Conservation (phyloP, 306 rosid species). For the cucumber (Cucumis sativus) region DNA sequence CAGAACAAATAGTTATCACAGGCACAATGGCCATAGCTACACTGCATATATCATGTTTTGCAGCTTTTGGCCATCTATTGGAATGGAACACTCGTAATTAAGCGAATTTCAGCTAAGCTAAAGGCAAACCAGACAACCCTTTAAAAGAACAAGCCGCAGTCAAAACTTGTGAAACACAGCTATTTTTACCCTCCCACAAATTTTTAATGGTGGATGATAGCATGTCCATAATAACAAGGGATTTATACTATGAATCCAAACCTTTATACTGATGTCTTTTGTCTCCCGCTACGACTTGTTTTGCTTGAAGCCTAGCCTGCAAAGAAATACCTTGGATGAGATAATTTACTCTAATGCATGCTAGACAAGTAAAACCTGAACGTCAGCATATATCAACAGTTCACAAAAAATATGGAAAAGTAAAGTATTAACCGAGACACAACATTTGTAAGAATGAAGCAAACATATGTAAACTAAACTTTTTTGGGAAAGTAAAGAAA, state of each 20-base stretch:
- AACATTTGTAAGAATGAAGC: not conserved
- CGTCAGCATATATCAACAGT: not conserved
- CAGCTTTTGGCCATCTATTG: not conserved
- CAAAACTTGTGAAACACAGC: not conserved
- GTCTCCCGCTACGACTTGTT: constrained; percentile 57
- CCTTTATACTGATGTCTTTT: constrained; percentile 74
- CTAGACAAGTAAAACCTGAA: not conserved
- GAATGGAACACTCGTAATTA: not conserved
- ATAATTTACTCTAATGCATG: not conserved
- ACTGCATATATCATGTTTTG: not conserved
- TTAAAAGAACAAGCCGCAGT: not conserved
- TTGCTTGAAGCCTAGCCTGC: constrained; percentile 90
- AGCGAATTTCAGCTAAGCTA: not conserved
- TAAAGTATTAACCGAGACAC: not conserved
- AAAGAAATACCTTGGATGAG: constrained; percentile 5
- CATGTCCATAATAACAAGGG: not conserved
- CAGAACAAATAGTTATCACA: not conserved
- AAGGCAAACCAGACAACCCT: not conserved
- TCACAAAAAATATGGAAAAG: not conserved
- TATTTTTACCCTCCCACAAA: not conserved
- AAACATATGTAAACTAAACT: not conserved
- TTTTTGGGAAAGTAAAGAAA: not conserved
- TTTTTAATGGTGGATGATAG: constrained; percentile 10
- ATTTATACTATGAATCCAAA: constrained; percentile 9
- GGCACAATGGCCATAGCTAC: not conserved